Percentiles rank a stretch among this genome's conserved stretches.
These are phyloP conservation scores for Paecilomyces variotii DNA, from an alignment of 2,329 filamentous ascomycete species.

Conservation along the genomic window DNA sequence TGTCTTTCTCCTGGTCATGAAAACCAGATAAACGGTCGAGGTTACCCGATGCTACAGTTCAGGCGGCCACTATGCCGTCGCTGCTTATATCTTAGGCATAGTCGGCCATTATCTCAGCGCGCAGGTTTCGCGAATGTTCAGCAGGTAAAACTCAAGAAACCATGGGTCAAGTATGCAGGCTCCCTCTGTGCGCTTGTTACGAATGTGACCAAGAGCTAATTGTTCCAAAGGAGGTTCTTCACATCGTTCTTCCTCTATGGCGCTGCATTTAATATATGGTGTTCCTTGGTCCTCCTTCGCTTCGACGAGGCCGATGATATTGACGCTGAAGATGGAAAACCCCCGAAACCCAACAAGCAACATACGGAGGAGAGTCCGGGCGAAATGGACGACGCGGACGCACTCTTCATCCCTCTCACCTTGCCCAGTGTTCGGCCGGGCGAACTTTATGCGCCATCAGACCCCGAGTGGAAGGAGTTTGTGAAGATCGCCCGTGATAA, in stretches of 20 bases:
- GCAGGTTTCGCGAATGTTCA: slow-evolving; percentile 16
- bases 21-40: slow-evolving; percentile 7
- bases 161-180: slow-evolving; percentile 23
- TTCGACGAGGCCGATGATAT: slow-evolving; percentile 20
- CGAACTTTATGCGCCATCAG: slow-evolving; percentile 27
- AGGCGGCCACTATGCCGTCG: slow-evolving; percentile 19
- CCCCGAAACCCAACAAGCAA: not conserved
- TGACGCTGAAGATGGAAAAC: slow-evolving; percentile 8
- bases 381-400: slow-evolving; percentile 34
- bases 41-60: slow-evolving; percentile 25
- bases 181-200: not conserved
- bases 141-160: slow-evolving; percentile 26
- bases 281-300: slow-evolving; percentile 21
- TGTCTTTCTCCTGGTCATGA: slow-evolving; percentile 2
- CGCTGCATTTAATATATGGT: slow-evolving; percentile 26
- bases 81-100: slow-evolving; percentile 15
- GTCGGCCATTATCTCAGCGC: slow-evolving; percentile 11
- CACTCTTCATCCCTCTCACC: slow-evolving; percentile 55
- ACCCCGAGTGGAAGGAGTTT: slow-evolving; percentile 59
- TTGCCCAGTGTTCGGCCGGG: slow-evolving; percentile 33
- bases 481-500: slow-evolving; percentile 50
- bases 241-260: slow-evolving; percentile 22
- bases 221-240: slow-evolving; percentile 18
- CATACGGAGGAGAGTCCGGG: not conserved
- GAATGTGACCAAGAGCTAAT: not conserved